A percentile compares a stretch with the other conserved stretches of the same genome.
Evolutionary conservation across 2,329 filamentous ascomycete genomes (phyloP).

Genomic region (Aureobasidium sp.): DNA sequence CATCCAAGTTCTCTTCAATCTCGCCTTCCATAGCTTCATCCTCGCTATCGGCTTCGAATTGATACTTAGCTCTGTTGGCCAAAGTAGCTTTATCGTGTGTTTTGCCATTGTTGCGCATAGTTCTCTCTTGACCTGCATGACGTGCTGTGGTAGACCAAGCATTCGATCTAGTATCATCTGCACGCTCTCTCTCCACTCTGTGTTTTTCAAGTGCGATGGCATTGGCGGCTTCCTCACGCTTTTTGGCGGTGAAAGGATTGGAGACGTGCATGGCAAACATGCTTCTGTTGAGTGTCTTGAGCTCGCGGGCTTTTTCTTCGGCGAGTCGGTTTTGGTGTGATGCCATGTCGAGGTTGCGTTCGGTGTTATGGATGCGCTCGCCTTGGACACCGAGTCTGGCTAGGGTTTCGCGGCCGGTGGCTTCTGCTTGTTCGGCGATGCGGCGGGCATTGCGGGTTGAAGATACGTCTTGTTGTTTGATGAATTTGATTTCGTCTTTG

Average conservation of each 20-base stretch:
- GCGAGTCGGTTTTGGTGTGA: constrained; percentile 62
- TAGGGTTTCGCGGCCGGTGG: constrained; percentile 62
- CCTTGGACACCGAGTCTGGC: constrained; percentile 68
- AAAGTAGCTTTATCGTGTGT: constrained; percentile 43
- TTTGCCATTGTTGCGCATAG: constrained; percentile 36
- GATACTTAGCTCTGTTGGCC: constrained; percentile 61
- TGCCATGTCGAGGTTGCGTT: constrained; percentile 73
- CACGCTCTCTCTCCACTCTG: constrained; percentile 45
- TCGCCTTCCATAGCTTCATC: constrained; percentile 52
- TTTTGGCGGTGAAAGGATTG: constrained; percentile 56
- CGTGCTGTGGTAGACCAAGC: constrained; percentile 48
- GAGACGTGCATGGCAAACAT: constrained; percentile 62
- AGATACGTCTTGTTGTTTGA: constrained; percentile 68
- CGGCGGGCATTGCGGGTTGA: constrained; percentile 61
- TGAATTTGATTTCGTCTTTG: constrained; percentile 64
- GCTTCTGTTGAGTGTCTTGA: constrained; percentile 77
- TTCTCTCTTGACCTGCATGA: constrained; percentile 55
- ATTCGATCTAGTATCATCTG: constrained; percentile 47
- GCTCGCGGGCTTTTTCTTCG: constrained; percentile 69
- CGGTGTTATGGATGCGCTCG: constrained; percentile 72
- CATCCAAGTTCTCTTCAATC: constrained; percentile 47
- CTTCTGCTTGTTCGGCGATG: constrained; percentile 59
- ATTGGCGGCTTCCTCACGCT: constrained; percentile 51
- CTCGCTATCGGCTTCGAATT: constrained; percentile 67
- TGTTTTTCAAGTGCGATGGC: constrained; percentile 60